These are phyloP conservation scores for Xylariomycetidae sp. DNA, from an alignment of 2,329 filamentous ascomycete genomes.

Conservation along the genomic window DNA sequence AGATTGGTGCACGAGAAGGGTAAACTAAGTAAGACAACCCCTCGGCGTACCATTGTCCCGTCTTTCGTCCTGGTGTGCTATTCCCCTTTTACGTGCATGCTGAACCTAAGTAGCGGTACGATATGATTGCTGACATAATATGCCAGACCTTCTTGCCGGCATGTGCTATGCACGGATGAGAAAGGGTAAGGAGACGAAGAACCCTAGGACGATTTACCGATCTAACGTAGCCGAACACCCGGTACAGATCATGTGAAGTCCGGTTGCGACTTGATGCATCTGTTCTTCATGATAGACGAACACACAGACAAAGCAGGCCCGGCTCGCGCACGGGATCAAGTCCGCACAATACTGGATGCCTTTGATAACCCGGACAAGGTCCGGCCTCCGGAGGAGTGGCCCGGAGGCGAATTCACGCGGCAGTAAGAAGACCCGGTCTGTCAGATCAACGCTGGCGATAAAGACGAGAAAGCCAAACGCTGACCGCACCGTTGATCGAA, in stretches of 20 bases:
- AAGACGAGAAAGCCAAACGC: too few relatives aligned
- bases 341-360: slow-evolving; percentile 8
- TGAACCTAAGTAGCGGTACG: too few relatives aligned
- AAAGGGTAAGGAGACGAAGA: too few relatives aligned
- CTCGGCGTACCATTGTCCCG: too few relatives aligned
- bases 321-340: slow-evolving; percentile 10
- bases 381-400: slow-evolving; percentile 10
- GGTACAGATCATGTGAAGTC: slow-evolving; percentile 11
- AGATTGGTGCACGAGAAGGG: slow-evolving; percentile 9
- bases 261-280: slow-evolving; percentile 14
- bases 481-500: too few relatives aligned
- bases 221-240: too few relatives aligned
- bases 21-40: slow-evolving; percentile 12
- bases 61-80: too few relatives aligned
- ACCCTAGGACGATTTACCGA: too few relatives aligned
- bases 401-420: slow-evolving; percentile 13
- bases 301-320: slow-evolving; percentile 10
- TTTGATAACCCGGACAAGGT: slow-evolving; percentile 7
- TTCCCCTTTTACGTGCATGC: too few relatives aligned
- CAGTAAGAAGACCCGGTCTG: slow-evolving; percentile 15
- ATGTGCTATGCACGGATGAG: slow-evolving; percentile 9
- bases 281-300: slow-evolving; percentile 18
- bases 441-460: too few relatives aligned
- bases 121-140: neutral
- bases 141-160: slow-evolving; percentile 9